Conservation (phyloP, 495 filamentous ascomycete genomes). For the Alectoria sarmentosa region DNA sequence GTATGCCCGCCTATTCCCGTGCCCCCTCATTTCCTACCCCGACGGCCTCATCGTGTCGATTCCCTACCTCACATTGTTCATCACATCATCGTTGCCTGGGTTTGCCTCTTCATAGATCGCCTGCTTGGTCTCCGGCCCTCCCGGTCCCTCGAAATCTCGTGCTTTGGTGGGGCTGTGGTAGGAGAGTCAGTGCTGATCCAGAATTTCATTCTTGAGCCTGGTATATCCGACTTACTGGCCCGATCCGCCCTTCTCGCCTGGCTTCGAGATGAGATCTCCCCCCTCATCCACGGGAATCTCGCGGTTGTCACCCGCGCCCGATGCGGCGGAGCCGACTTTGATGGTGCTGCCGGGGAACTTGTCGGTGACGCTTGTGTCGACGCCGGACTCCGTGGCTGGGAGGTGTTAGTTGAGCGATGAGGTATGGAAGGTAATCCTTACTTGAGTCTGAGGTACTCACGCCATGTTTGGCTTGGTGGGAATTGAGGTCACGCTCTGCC, state of each 20-base stretch:
- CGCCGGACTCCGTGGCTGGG: constrained; percentile 40
- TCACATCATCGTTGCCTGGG: constrained; percentile 38
- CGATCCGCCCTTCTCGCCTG: constrained; percentile 17
- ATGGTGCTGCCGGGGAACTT: constrained; percentile 40
- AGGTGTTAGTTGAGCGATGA: background rate
- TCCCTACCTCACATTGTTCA: constrained; percentile 33
- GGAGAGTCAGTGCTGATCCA: background rate
- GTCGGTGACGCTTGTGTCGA: constrained; percentile 32
- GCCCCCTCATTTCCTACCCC: constrained; percentile 14
- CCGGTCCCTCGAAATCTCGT: constrained; percentile 41
- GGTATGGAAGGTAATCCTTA: constrained; percentile 1
- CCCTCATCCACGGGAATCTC: constrained; percentile 43
- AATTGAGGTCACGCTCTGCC: constrained; percentile 45
- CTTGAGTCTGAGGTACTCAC: constrained; percentile 21
- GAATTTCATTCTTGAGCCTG: background rate
- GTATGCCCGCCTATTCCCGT: background rate
- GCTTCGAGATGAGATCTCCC: constrained; percentile 34
- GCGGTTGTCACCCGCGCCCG: constrained; percentile 41
- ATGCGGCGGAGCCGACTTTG: constrained; percentile 37
- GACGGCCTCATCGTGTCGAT: constrained; percentile 28
- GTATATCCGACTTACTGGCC: constrained; percentile 29
- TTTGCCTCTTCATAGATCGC: constrained; percentile 30
- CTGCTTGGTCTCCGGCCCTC: constrained; percentile 42
- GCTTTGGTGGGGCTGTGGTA: constrained; percentile 36
- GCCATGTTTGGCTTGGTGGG: constrained; percentile 38